phyloP scores from a whole-genome alignment of 225 moss, liverwort and hornwort species.

The Rhytidiadelphus loreus region DNA sequence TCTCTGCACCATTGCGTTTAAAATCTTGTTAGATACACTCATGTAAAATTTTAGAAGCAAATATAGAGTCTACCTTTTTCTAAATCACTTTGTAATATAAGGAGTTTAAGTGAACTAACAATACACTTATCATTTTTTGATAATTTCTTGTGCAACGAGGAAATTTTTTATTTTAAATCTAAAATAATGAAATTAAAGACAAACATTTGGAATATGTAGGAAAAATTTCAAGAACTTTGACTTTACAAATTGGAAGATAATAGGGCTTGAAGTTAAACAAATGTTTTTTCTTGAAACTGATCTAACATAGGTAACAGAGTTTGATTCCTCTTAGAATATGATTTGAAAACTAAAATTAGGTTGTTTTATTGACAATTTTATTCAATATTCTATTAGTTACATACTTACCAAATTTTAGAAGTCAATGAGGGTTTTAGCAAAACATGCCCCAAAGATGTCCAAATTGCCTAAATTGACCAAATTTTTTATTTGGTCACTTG shows the following conservation, averaged over 20 bases:
- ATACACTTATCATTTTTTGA: not conserved
- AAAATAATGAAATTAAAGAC: not conserved
- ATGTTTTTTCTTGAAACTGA: rapidly evolving
- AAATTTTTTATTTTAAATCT: not conserved
- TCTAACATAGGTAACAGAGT: not conserved
- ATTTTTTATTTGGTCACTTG: not conserved
- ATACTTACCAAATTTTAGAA: not conserved
- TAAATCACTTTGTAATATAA: not conserved
- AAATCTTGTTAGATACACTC: no score
- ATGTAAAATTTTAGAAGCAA: not conserved
- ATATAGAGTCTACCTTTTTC: not conserved
- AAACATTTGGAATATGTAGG: rapidly evolving
- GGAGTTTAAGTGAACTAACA: not conserved
- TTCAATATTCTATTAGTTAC: no score
- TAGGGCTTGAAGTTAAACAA: not conserved
- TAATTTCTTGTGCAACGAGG: not conserved
- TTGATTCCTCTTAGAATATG: no score
- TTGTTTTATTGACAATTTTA: no score
- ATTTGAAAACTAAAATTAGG: no score
- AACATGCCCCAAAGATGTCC: no score
- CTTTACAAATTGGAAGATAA: not conserved
- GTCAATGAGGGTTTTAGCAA: not conserved
- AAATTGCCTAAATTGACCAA: not conserved
- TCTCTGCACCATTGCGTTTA: no score
- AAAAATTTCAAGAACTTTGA: not conserved